A percentile compares a stretch with the other conserved stretches of the same genome.
Evolutionary conservation across 2,329 filamentous ascomycete genomes (phyloP).

Genomic region (Macrophomina tecta): DNA sequence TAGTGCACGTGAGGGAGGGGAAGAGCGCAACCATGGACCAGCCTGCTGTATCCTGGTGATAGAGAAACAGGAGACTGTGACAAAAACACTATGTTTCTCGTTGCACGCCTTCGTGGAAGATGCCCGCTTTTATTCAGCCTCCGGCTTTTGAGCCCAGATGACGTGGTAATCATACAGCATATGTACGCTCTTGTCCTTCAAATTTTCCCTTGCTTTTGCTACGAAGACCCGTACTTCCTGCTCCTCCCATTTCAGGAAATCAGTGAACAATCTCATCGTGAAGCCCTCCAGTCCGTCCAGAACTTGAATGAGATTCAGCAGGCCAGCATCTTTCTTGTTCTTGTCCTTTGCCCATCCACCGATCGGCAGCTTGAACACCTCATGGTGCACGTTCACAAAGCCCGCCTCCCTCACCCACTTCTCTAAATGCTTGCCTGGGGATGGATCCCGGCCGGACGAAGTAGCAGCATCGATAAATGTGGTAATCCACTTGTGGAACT

Average conservation of each 20-base stretch:
- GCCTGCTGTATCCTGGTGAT: too few relatives aligned
- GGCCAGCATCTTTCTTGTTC: slow-evolving; percentile 36
- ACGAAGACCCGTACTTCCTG: slow-evolving; percentile 37
- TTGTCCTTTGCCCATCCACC: slow-evolving; percentile 34
- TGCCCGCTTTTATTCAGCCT: neutral
- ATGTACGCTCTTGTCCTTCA: slow-evolving; percentile 33
- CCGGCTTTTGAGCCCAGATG: neutral
- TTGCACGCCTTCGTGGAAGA: too few relatives aligned
- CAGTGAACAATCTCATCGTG: slow-evolving; percentile 32
- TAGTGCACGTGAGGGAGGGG: too few relatives aligned
- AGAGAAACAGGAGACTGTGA: too few relatives aligned
- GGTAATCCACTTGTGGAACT: slow-evolving; percentile 4
- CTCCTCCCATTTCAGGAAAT: slow-evolving; percentile 32
- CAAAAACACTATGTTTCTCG: too few relatives aligned
- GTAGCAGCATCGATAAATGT: slow-evolving; percentile 4
- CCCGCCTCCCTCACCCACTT: slow-evolving; percentile 40
- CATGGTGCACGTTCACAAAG: slow-evolving; percentile 43
- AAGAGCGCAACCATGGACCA: too few relatives aligned
- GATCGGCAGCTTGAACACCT: slow-evolving; percentile 39
- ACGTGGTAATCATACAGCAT: slow-evolving; percentile 13
- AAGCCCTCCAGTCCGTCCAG: slow-evolving; percentile 39
- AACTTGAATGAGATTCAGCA: slow-evolving; percentile 36
- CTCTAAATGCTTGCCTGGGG: slow-evolving; percentile 34
- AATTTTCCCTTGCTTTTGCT: slow-evolving; percentile 33
- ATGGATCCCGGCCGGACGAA: neutral